phyloP scores from a whole-genome alignment of 2,329 filamentous ascomycete genomes.

The Fusarium pseudograminearum region DNA sequence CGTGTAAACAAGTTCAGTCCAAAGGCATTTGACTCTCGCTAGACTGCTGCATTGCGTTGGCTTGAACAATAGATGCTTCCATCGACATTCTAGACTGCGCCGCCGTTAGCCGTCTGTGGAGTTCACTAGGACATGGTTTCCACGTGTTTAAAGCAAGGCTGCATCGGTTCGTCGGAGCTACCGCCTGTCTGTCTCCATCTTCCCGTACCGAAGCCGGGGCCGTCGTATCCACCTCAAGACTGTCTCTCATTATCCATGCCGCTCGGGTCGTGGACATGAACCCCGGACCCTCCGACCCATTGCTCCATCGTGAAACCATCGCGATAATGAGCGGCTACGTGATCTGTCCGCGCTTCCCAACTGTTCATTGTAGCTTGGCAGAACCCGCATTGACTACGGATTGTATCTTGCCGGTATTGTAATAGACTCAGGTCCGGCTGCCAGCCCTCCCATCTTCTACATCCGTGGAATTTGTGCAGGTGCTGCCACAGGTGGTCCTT shows the following conservation, averaged over 20 bases:
- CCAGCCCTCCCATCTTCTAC: constrained; percentile 63
- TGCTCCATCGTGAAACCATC: constrained; percentile 49
- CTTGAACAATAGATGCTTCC: constrained; percentile 1
- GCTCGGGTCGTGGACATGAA: constrained; percentile 35
- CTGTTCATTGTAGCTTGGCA: constrained; percentile 44
- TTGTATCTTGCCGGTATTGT: constrained; percentile 47
- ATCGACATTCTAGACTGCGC: constrained; percentile 9
- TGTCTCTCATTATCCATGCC: constrained; percentile 23
- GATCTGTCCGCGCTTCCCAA: constrained; percentile 49
- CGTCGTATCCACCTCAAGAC: constrained; percentile 10
- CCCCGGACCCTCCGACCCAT: constrained; percentile 44
- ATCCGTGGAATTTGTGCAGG: constrained; percentile 58
- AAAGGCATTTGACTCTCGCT: background rate
- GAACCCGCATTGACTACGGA: constrained; percentile 50
- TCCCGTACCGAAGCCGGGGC: constrained; percentile 21
- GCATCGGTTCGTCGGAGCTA: constrained; percentile 25
- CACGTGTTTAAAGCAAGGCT: constrained; percentile 35
- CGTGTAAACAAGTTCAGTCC: background rate
- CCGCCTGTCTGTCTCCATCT: constrained; percentile 14
- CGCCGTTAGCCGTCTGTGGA: constrained; percentile 28
- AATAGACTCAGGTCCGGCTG: constrained; percentile 55
- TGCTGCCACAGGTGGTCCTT: constrained; percentile 59
- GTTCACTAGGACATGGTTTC: constrained; percentile 24
- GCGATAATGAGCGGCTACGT: constrained; percentile 49
- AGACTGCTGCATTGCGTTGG: background rate